Conservation (phyloP, 2,329 filamentous ascomycete genomes). For the Exserohilum rostratum region DNA sequence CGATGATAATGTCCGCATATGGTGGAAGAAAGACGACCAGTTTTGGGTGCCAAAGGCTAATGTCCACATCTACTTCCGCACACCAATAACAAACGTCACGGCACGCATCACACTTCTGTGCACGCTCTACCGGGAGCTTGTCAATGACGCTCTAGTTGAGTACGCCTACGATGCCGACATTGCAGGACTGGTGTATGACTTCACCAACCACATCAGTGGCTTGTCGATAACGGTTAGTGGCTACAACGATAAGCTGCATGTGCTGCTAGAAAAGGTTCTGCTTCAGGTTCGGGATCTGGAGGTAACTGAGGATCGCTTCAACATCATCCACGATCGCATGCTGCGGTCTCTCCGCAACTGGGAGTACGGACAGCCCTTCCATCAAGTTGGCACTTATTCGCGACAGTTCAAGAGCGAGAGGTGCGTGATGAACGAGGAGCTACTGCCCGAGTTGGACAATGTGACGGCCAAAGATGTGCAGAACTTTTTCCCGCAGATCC, state of each 20-base stretch:
- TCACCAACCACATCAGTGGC: constrained; percentile 74
- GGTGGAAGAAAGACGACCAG: constrained; percentile 98
- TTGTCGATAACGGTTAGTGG: constrained; percentile 81
- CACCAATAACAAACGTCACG: constrained; percentile 77
- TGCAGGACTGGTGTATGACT: constrained; percentile 82
- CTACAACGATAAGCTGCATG: constrained; percentile 95
- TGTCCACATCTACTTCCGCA: constrained; percentile 79
- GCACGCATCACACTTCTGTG: constrained; percentile 80
- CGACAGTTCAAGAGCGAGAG: constrained; percentile 79
- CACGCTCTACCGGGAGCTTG: constrained; percentile 80
- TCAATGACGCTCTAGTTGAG: constrained; percentile 86
- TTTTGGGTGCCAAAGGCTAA: constrained; percentile 98
- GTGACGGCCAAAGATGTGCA: constrained; percentile 77
- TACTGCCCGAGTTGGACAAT: constrained; percentile 74
- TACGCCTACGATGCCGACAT: constrained; percentile 97
- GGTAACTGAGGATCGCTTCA: constrained; percentile 84
- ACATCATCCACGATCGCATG: constrained; percentile 86
- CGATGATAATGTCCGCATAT: constrained; percentile 78
- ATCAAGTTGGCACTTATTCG: constrained; percentile 83
- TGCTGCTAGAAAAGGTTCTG: constrained; percentile 88
- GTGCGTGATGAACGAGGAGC: constrained; percentile 79
- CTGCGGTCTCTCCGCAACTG: constrained; percentile 81
- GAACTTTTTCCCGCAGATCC: constrained; percentile 77
- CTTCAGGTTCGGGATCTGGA: constrained; percentile 82
- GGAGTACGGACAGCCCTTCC: constrained; percentile 86